These are phyloP conservation scores for Daldinia concentrica DNA, from an alignment of 495 filamentous ascomycete species.

Conservation along the genomic window DNA sequence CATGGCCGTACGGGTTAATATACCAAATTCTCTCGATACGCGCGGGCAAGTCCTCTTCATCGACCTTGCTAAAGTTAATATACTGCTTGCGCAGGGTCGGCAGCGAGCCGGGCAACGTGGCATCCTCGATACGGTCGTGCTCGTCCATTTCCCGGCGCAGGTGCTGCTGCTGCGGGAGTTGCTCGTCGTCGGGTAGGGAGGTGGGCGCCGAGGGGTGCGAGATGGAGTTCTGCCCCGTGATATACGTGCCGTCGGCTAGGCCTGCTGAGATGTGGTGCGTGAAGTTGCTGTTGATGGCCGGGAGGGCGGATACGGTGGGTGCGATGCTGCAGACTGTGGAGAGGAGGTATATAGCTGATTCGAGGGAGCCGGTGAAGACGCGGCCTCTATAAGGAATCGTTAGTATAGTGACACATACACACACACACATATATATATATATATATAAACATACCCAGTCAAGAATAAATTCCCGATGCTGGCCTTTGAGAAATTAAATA, in stretches of 20 bases:
- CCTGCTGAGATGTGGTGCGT: conserved; percentile 91
- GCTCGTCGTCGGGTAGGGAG: conserved; percentile 55
- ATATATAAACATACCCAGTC: conserved; percentile 60
- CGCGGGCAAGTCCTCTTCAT: conserved; percentile 72
- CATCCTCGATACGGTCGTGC: conserved; percentile 75
- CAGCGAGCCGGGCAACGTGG: conserved; percentile 85
- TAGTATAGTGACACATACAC: background rate
- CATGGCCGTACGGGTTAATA: conserved; percentile 94
- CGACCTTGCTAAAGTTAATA: conserved; percentile 77
- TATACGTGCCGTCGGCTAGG: conserved; percentile 76
- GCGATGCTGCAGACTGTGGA: conserved; percentile 84
- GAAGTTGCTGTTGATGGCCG: conserved; percentile 93
- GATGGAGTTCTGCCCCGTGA: conserved; percentile 92
- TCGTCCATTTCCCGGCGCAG: conserved; percentile 55
- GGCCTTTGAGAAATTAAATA: conserved; percentile 88
- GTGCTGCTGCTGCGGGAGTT: conserved; percentile 23
- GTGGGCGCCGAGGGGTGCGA: conserved; percentile 75
- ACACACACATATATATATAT: background rate
- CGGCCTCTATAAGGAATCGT: conserved; percentile 61
- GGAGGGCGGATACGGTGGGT: conserved; percentile 77
- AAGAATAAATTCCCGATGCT: conserved; percentile 95
- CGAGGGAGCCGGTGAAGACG: conserved; percentile 82
- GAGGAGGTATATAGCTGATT: conserved; percentile 82
- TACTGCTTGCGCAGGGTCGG: conserved; percentile 80
- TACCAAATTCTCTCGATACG: conserved; percentile 91